Percentiles rank a stretch among this genome's conserved stretches.
Conservation (phyloP, 192 early-diverging fungal genomes). For the Rhizophagus prolifer region DNA sequence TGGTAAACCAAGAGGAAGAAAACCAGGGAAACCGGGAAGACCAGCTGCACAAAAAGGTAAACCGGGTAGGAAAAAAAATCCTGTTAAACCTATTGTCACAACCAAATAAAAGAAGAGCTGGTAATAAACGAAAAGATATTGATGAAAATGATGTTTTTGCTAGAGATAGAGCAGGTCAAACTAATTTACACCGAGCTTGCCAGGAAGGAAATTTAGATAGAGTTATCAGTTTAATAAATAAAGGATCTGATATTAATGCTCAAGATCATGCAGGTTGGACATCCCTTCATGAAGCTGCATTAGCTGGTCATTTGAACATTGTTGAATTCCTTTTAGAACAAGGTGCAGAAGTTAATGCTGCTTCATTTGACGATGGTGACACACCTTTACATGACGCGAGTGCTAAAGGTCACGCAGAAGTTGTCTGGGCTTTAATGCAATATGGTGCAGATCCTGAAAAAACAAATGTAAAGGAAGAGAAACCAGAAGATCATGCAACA, state of each 20-base stretch:
- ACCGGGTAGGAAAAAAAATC: neutral
- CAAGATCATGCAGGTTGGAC: conserved; percentile 68
- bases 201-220: conserved; percentile 51
- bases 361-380: conserved; percentile 52
- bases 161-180: conserved; percentile 43
- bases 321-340: conserved; percentile 49
- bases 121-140: conserved; percentile 2
- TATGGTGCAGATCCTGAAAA: conserved; percentile 48
- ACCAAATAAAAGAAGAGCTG: neutral
- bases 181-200: conserved; percentile 50
- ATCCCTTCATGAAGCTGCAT: conserved; percentile 56
- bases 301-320: conserved; percentile 46
- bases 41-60: neutral
- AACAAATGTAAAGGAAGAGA: conserved; percentile 53
- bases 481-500: conserved; percentile 51
- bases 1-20: neutral
- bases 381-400: conserved; percentile 70
- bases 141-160: conserved; percentile 25
- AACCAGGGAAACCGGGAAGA: conserved; percentile 4
- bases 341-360: conserved; percentile 59
- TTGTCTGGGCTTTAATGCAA: conserved; percentile 47
- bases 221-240: conserved; percentile 47
- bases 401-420: conserved; percentile 49
- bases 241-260: conserved; percentile 67
- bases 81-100: neutral